phyloP scores from a whole-genome alignment of 805 yeast species.

The Jamesozyma rosinii region DNA sequence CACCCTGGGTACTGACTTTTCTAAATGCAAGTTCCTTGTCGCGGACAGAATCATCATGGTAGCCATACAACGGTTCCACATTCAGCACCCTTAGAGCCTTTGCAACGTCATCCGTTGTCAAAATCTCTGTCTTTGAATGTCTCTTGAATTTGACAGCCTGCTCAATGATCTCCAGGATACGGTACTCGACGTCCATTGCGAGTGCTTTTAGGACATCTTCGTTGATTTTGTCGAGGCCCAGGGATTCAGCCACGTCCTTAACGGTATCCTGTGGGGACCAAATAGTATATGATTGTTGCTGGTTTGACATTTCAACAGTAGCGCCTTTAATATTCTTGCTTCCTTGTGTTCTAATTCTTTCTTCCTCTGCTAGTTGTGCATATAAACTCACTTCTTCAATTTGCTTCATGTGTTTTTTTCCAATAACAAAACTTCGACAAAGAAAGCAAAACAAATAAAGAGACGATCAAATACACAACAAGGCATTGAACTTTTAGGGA shows the following conservation, averaged over 20 bases:
- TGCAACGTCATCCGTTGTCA: conserved; percentile 74
- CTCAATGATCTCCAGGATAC: conserved; percentile 89
- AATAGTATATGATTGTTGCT: conserved; percentile 61
- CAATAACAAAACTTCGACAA: not conserved
- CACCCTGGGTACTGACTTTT: conserved; percentile 83
- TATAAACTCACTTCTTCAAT: not conserved
- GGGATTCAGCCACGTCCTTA: conserved; percentile 85
- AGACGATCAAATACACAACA: not conserved
- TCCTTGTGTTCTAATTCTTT: not conserved
- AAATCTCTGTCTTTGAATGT: conserved; percentile 75
- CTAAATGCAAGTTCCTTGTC: conserved; percentile 63
- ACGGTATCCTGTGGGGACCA: conserved; percentile 99
- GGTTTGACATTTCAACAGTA: conserved; percentile 14
- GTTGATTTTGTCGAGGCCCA: conserved; percentile 67
- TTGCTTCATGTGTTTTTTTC: not conserved
- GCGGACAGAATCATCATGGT: conserved; percentile 40
- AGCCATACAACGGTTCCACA: conserved; percentile 90
- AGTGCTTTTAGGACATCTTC: conserved; percentile 90
- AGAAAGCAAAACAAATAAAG: not conserved
- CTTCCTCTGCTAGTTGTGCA: not conserved
- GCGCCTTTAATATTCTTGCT: not conserved
- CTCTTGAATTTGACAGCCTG: conserved; percentile 95
- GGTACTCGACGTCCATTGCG: conserved; percentile 98
- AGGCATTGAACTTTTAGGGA: not conserved
- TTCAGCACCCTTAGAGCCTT: conserved; percentile 77